Evolutionary conservation across 805 yeast genomes (phyloP).

Genomic region (Starmerella geochares): DNA sequence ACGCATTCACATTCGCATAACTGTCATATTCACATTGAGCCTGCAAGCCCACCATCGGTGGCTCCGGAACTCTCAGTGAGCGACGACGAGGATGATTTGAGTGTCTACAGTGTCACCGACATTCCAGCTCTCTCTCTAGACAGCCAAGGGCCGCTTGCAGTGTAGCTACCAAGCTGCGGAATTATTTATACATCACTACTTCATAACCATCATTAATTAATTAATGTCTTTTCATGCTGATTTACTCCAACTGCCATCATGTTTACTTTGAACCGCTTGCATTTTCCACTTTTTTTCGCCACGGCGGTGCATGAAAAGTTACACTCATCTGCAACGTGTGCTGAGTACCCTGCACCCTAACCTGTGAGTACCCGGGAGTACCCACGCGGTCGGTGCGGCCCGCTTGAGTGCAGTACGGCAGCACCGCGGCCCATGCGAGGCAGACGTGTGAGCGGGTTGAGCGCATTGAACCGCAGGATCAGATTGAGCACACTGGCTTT

Average conservation of each 20-base stretch:
- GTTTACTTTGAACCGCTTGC: background rate
- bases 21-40: background rate
- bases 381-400: background rate
- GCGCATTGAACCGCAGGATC: background rate
- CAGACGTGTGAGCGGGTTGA: too few relatives aligned
- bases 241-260: background rate
- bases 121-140: constrained; percentile 17
- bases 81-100: constrained; percentile 18
- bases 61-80: constrained; percentile 20
- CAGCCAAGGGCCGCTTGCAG: background rate
- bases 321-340: too few relatives aligned
- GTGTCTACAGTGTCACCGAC: constrained; percentile 12
- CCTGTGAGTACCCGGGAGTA: background rate
- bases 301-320: background rate
- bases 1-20: constrained; percentile 2
- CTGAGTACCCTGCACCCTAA: background rate
- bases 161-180: background rate
- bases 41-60: background rate
- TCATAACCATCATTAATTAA: too few relatives aligned
- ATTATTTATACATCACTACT: background rate
- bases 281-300: background rate
- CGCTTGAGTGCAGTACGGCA: too few relatives aligned
- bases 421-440: background rate
- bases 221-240: background rate
- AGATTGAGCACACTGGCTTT: background rate